Evolutionary conservation across 169 alveolate species (phyloP).

Genomic region (Cryptosporidium meleagridis): DNA sequence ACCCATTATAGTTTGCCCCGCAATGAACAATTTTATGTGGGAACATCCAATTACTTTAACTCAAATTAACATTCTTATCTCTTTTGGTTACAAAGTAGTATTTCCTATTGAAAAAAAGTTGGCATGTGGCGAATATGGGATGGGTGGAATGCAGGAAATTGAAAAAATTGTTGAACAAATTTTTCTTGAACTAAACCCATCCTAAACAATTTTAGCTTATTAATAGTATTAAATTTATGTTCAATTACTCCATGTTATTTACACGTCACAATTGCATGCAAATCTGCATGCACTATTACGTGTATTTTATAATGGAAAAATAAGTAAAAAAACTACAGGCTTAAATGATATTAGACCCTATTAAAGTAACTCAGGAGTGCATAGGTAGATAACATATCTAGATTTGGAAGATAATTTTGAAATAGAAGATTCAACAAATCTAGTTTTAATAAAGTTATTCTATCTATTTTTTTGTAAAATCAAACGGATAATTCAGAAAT

Average conservation of each 20-base stretch:
- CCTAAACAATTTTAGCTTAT: neutral
- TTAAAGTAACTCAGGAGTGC: neutral
- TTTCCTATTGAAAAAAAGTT: slow-evolving; percentile 82
- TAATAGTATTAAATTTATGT: neutral
- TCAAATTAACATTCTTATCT: slow-evolving; percentile 81
- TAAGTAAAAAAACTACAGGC: neutral
- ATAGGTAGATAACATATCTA: neutral
- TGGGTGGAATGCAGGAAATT: slow-evolving; percentile 70
- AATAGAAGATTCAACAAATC: neutral
- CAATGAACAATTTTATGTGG: slow-evolving; percentile 95
- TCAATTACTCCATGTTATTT: neutral
- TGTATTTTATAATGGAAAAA: too few species aligned
- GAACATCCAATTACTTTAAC: slow-evolving; percentile 88
- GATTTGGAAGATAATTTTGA: neutral
- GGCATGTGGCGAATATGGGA: slow-evolving; percentile 88
- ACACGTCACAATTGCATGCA: neutral
- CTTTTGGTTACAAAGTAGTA: slow-evolving; percentile 81
- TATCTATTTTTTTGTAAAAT: neutral
- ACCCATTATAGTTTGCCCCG: slow-evolving; percentile 91
- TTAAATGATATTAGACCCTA: too few species aligned
- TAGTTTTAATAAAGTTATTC: neutral
- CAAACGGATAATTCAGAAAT: neutral
- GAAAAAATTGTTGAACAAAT: slow-evolving; percentile 33
- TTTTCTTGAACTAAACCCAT: neutral
- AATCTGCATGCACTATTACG: neutral